Percentiles rank a stretch among this genome's conserved stretches.
Conservation (phyloP, 2,329 filamentous ascomycete species). For the Ceratocystis alfenasii region DNA sequence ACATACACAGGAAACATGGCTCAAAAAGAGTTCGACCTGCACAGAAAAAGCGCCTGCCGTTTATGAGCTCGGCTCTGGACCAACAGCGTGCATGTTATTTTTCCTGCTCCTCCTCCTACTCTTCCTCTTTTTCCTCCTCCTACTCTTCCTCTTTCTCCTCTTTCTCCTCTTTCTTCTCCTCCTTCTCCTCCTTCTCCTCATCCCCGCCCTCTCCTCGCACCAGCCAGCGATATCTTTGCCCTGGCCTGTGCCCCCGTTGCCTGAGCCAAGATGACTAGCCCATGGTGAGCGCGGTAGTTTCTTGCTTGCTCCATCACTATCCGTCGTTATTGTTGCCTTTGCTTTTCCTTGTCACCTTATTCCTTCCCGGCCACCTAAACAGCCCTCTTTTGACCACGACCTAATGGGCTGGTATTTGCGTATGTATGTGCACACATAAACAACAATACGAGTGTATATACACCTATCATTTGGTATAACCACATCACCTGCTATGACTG, state of each 20-base stretch:
- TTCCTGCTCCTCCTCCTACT: too few species aligned
- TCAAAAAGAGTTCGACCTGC: too few species aligned
- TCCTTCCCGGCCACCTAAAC: constrained; percentile 7
- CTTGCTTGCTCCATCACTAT: not conserved
- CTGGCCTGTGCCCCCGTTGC: not conserved
- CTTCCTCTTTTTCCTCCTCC: too few species aligned
- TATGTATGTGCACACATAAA: not conserved
- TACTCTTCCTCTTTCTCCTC: too few species aligned
- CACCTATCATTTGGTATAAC: not conserved
- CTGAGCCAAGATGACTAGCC: not conserved
- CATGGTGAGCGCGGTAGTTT: not conserved
- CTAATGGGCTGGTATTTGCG: not conserved
- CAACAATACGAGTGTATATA: not conserved
- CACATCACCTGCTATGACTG: constrained; percentile 1
- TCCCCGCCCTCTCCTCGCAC: not conserved
- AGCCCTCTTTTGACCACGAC: not conserved
- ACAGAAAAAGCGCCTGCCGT: too few species aligned
- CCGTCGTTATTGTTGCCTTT: not conserved
- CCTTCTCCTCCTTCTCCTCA: not conserved
- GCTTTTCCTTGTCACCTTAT: not conserved
- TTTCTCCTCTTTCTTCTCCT: not conserved
- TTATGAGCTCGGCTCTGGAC: too few species aligned
- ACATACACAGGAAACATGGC: too few species aligned
- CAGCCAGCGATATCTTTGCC: constrained; percentile 1
- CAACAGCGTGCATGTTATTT: too few species aligned